Percentiles rank a stretch among this genome's conserved stretches.
phyloP scores from a whole-genome alignment of 495 filamentous ascomycete species.

The Cercophora samala region DNA sequence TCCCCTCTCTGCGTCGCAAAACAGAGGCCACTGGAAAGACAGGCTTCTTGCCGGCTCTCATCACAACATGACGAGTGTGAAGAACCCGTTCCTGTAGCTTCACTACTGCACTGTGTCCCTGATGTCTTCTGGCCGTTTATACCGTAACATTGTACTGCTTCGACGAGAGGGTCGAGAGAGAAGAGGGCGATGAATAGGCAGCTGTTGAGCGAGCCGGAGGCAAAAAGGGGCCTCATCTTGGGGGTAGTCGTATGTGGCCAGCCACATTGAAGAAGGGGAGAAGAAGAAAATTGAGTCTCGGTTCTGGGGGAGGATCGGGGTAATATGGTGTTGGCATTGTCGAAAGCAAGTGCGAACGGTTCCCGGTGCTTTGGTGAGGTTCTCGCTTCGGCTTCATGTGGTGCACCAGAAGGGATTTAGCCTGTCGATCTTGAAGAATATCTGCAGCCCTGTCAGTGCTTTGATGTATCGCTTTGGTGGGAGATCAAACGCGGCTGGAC shows the following conservation, averaged over 20 bases:
- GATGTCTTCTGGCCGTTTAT: slow-evolving; percentile 25
- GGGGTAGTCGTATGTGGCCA: too few relatives aligned
- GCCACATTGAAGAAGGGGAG: background rate
- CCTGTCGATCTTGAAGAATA: slow-evolving; percentile 16
- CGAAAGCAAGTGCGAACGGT: background rate
- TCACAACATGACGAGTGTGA: slow-evolving; percentile 36
- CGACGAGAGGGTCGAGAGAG: background rate
- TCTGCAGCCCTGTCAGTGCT: slow-evolving; percentile 1
- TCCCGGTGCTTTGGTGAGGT: slow-evolving; percentile 8
- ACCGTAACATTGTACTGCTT: slow-evolving; percentile 23
- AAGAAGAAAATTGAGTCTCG: background rate
- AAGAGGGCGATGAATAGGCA: background rate
- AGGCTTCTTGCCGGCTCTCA: slow-evolving; percentile 29
- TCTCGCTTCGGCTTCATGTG: slow-evolving; percentile 14
- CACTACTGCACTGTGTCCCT: slow-evolving; percentile 14
- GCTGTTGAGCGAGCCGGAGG: background rate
- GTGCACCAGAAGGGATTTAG: slow-evolving; percentile 9
- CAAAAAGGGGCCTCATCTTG: background rate
- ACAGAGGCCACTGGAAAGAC: slow-evolving; percentile 34
- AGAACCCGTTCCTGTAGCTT: slow-evolving; percentile 23
- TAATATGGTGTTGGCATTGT: background rate
- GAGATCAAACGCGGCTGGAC: background rate
- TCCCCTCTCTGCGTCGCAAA: slow-evolving; percentile 28
- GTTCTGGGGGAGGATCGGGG: background rate
- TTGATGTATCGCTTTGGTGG: background rate